Base-by-base conservation (phyloP, 2,329 filamentous ascomycete species). In the Verticillium dahliae region DNA sequence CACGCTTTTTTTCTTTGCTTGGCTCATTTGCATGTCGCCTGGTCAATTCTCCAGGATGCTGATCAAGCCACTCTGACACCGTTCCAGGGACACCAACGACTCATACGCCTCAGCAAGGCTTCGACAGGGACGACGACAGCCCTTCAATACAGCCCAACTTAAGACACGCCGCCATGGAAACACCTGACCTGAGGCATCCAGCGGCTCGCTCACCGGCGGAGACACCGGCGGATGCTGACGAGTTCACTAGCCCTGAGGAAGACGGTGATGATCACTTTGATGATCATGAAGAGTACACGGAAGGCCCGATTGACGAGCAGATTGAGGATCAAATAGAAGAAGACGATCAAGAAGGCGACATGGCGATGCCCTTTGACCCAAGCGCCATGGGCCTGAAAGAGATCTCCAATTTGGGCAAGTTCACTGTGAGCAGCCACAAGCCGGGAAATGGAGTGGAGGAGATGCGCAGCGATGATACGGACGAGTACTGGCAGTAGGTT, bases 371-470 rank as follows among this genome's bases (percentile, higher is more conserved):
- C 1, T 83, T 87, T 59, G 80, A 87, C 61, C 78, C 85, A 14
- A 75, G 80, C 18, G 80, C 80, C 18, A 71, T 81, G 11, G 81
- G 87, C 54, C 79, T 94, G 64, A 93, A 92, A 72, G 91, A 95
- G 72, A 94, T 95, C 71, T 91, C 89, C 68, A 92, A 92, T 65
- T 81, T 95, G 22, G 91, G 90, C 37, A 90, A 88, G 66, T 94
- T 92, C 80, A 93, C 90, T 11, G 90, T 94, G 67, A 91, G 88
- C 72, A 91, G 86, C 69, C 87, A 87, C 70, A 95, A 95, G 75
- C 90, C 90, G 1, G 90, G 90, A 45, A 92, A 89, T 67, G 90
- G 90, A 1, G 87, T 94, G 14, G 86, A 88, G 33, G 90, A 91
- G 70, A 83, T 95, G 22, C 85, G 90, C 37, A 87, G 85, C 64